Evolutionary conservation across 331 rosid species (phyloP).

Genomic region (Cucumis variabilis): DNA sequence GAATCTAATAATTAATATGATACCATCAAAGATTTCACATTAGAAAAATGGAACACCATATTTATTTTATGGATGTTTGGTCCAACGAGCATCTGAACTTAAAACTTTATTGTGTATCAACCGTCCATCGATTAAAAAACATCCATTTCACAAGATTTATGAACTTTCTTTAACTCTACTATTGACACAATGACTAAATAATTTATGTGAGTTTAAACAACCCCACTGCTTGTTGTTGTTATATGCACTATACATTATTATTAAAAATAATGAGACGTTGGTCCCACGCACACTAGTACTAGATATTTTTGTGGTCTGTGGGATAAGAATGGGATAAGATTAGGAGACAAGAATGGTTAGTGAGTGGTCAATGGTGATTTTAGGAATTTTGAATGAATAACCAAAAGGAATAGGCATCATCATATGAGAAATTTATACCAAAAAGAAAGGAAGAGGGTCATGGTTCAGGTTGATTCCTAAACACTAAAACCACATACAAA

Average conservation of each 20-base stretch:
- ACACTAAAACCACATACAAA: not conserved
- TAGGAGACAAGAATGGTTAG: not conserved
- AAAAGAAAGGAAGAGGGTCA: not conserved
- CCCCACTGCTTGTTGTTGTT: too few relatives aligned
- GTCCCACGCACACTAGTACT: not conserved
- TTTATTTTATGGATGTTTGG: too few relatives aligned
- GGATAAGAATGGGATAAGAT: not conserved
- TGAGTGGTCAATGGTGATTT: not conserved
- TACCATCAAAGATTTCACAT: too few relatives aligned
- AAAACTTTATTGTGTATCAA: too few relatives aligned
- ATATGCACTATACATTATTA: too few relatives aligned
- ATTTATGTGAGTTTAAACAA: too few relatives aligned
- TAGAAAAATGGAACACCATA: too few relatives aligned
- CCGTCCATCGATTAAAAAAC: fast-evolving
- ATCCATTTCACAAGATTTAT: too few relatives aligned
- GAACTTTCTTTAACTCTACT: too few relatives aligned
- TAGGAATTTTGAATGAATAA: not conserved
- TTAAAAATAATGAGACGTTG: not conserved
- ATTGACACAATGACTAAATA: too few relatives aligned
- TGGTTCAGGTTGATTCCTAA: not conserved
- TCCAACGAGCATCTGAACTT: too few relatives aligned
- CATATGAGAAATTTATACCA: not conserved
- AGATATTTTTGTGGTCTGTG: not conserved
- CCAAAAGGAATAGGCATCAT: not conserved
- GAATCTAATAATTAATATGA: too few relatives aligned